A percentile compares a stretch with the other conserved stretches of the same genome.
These are phyloP conservation scores for Oxytropis ochrocephala DNA, from an alignment of 306 rosid species.

Conservation along the genomic window DNA sequence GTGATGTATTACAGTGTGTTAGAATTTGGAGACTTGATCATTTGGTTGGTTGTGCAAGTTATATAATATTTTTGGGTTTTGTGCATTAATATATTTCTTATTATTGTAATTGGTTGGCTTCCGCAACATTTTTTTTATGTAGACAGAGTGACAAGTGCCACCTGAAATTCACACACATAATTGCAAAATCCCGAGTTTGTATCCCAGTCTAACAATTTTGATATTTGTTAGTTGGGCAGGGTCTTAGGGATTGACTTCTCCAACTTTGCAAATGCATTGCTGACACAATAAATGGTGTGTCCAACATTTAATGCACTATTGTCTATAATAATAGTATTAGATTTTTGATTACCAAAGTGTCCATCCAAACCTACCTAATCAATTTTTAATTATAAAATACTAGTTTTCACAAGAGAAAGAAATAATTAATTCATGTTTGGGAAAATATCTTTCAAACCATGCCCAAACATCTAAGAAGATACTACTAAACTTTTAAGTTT, in stretches of 20 bases:
- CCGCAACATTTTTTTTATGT: too few relatives aligned
- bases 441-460: conserved; percentile 12
- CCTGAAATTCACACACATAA: too few relatives aligned
- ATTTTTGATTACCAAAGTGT: conserved; percentile 6
- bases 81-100: conserved; percentile 22
- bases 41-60: conserved; percentile 7
- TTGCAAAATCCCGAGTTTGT: too few relatives aligned
- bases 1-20: conserved; percentile 35
- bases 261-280: conserved; percentile 17
- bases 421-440: background rate
- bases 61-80: conserved; percentile 5
- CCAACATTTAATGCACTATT: background rate
- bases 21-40: conserved; percentile 17
- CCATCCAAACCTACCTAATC: conserved; percentile 15
- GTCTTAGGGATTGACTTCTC: conserved; percentile 26
- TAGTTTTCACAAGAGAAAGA: conserved; percentile 15
- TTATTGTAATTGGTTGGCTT: conserved; percentile 14
- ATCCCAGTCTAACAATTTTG: too few relatives aligned
- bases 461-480: background rate
- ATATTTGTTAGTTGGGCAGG: too few relatives aligned
- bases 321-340: background rate
- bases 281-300: background rate
- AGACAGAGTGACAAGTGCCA: too few relatives aligned
- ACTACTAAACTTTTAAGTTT: background rate
- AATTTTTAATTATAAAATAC: conserved; percentile 5